phyloP scores from a whole-genome alignment of 139 green algal genomes.

The Marvania coccoides region DNA sequence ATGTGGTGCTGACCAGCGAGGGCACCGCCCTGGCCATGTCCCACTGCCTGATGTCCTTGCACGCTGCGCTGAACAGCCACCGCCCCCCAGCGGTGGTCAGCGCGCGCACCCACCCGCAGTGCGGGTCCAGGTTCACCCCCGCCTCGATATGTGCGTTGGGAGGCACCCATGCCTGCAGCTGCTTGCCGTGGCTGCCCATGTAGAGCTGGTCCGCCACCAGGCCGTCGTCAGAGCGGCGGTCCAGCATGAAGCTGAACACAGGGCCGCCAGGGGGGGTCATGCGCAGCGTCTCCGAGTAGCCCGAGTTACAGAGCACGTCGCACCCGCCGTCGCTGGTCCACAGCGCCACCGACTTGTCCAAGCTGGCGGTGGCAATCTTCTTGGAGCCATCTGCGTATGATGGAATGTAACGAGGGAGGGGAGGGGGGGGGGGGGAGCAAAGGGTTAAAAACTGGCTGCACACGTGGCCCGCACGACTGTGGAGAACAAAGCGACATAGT shows the following conservation, averaged over 20 bases:
- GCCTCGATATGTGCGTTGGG: constrained; percentile 20
- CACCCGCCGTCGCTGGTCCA: constrained; percentile 31
- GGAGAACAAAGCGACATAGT: no score
- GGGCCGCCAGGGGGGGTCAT: constrained; percentile 22
- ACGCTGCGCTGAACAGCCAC: constrained; percentile 61
- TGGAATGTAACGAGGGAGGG: neutral
- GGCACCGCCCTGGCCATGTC: constrained; percentile 57
- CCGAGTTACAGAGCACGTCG: neutral
- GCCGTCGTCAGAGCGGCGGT: constrained; percentile 14
- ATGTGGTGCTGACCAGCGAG: constrained; percentile 35
- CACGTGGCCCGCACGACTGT: no score
- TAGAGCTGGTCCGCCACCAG: constrained; percentile 39
- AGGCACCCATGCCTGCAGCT: constrained; percentile 46
- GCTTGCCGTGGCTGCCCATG: constrained; percentile 46
- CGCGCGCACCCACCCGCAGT: constrained; percentile 62
- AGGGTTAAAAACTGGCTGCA: neutral
- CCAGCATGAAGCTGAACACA: constrained; percentile 37
- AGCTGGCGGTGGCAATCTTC: constrained; percentile 37
- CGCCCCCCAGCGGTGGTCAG: constrained; percentile 35
- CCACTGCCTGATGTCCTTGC: constrained; percentile 62
- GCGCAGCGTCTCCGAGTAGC: neutral
- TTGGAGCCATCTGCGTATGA: constrained; percentile 31
- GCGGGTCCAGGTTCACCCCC: constrained; percentile 45
- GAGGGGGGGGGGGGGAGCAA: neutral
- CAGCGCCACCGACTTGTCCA: constrained; percentile 52